These are phyloP conservation scores for Globisporangium recalcitrans DNA, from an alignment of 352 stramenopile genomes.

Conservation along the genomic window DNA sequence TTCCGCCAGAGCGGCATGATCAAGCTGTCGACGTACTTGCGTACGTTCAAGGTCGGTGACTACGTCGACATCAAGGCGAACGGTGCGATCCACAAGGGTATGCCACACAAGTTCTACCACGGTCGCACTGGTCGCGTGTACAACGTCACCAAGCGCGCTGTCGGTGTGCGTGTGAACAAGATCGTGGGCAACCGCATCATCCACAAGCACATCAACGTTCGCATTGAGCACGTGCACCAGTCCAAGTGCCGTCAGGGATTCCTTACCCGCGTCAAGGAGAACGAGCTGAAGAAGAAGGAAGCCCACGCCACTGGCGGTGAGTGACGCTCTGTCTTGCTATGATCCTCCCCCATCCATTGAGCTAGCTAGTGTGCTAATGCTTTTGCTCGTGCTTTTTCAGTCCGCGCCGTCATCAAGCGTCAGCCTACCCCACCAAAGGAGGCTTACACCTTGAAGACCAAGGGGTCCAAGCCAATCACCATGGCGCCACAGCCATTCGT, in stretches of 20 bases:
- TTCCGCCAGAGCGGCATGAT: constrained; percentile 97
- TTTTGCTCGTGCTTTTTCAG: constrained; percentile 14
- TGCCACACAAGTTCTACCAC: constrained; percentile 99
- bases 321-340: constrained; percentile 17
- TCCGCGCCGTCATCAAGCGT: constrained; percentile 94
- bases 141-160: constrained; percentile 98
- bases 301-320: constrained; percentile 84
- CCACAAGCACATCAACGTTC: constrained; percentile 99
- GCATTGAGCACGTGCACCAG: constrained; percentile 98
- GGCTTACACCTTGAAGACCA: constrained; percentile 92
- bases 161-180: constrained; percentile 99
- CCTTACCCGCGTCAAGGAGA: constrained; percentile 96
- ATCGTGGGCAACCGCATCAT: constrained; percentile 97
- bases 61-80: constrained; percentile 99
- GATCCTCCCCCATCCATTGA: constrained; percentile 15
- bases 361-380: neutral
- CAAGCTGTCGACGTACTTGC: constrained; percentile 96
- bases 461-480: constrained; percentile 90
- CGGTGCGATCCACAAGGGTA: constrained; percentile 99
- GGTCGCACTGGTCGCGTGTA: constrained; percentile 98
- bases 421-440: constrained; percentile 92
- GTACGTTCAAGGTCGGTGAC: constrained; percentile 99
- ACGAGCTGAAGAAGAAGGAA: constrained; percentile 97
- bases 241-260: constrained; percentile 99
- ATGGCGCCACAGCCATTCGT: constrained; percentile 98